Evolutionary conservation across 257 asterid genomes (phyloP).

Genomic region (Penstemon davidsonii): DNA sequence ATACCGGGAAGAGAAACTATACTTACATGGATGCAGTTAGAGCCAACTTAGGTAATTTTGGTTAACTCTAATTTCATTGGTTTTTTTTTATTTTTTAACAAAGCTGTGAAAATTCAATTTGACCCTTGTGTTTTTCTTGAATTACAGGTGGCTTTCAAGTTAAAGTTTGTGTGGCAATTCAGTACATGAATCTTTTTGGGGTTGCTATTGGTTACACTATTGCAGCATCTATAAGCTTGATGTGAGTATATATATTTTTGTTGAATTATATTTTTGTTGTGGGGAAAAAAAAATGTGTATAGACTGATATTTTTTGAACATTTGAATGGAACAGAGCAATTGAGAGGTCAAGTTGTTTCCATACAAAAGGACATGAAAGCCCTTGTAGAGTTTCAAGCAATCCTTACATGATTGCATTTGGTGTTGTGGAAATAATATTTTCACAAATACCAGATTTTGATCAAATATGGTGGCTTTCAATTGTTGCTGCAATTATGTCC

Average conservation of each 20-base stretch:
- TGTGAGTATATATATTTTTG: conserved; percentile 41
- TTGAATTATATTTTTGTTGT: background rate
- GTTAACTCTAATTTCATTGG: background rate
- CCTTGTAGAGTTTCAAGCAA: conserved; percentile 59
- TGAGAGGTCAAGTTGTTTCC: conserved; percentile 59
- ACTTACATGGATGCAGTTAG: conserved; percentile 56
- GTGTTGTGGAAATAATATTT: conserved; percentile 47
- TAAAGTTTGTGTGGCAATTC: conserved; percentile 87
- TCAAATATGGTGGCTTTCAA: conserved; percentile 73
- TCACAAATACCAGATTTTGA: conserved; percentile 80
- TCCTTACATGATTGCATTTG: conserved; percentile 73
- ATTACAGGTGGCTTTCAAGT: conserved; percentile 79
- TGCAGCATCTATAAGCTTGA: conserved; percentile 79
- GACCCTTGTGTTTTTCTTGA: conserved; percentile 14
- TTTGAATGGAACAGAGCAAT: conserved; percentile 45
- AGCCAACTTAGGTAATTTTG: conserved; percentile 38
- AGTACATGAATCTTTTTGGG: conserved; percentile 82
- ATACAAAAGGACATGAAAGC: conserved; percentile 45
- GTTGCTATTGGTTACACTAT: conserved; percentile 92
- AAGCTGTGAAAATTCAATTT: background rate
- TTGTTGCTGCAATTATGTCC: conserved; percentile 77
- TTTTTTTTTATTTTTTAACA: background rate
- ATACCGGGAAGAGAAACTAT: conserved; percentile 43
- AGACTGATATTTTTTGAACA: background rate
- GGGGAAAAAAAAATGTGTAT: background rate